These are phyloP conservation scores for Trametes punicea DNA, from an alignment of 768 basidiomycete species.

Conservation along the genomic window DNA sequence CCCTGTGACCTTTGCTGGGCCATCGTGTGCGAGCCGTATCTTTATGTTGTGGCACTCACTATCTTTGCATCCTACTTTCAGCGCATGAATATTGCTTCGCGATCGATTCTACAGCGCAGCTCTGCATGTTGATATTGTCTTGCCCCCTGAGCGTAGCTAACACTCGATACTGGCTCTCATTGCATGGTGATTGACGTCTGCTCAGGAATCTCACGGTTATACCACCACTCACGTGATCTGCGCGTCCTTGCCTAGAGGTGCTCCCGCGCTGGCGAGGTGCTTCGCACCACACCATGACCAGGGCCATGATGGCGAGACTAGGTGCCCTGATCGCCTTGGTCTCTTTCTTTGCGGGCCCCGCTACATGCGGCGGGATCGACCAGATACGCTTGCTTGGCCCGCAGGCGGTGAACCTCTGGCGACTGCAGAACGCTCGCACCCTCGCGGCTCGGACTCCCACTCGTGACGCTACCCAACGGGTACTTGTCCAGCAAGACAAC, in stretches of 20 bases:
- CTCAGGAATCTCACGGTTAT: no score
- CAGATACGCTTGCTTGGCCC: constrained; percentile 38
- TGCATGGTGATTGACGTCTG: no score
- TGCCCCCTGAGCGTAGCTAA: no score
- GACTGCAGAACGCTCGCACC: constrained; percentile 30
- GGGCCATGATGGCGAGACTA: not conserved
- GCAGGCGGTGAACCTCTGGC: constrained; percentile 67
- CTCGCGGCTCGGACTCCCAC: not conserved
- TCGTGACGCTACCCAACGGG: not conserved
- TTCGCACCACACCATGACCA: not conserved
- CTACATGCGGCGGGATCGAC: constrained; percentile 12
- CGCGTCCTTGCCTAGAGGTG: constrained; percentile 2
- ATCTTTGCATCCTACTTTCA: no score
- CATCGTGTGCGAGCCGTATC: not conserved
- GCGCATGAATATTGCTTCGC: no score
- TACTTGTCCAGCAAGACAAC: constrained; percentile 2
- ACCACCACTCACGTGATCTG: not conserved
- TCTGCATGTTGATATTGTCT: no score
- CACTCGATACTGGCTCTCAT: no score
- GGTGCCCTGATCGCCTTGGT: not conserved
- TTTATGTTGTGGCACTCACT: no score
- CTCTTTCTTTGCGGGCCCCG: not conserved
- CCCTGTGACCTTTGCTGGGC: not conserved
- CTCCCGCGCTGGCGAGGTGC: not conserved
- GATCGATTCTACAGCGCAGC: no score